Conservation (phyloP, 768 basidiomycete species). For the Thelephora ganbajun region DNA sequence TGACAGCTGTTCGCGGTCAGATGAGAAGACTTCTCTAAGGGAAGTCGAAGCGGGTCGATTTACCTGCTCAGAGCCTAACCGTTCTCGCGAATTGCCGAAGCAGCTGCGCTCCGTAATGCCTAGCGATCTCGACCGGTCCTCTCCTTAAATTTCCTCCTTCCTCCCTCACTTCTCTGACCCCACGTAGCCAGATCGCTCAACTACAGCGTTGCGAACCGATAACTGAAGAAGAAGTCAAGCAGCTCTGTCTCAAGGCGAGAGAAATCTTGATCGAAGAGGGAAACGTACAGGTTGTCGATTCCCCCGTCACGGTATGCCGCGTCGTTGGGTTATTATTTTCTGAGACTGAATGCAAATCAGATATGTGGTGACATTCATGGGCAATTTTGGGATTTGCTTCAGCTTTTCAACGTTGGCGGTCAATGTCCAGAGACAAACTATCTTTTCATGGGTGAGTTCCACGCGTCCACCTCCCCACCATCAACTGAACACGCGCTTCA, state of each 20-base stretch:
- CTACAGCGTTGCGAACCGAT: slow-evolving; percentile 89
- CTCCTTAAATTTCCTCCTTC: background rate
- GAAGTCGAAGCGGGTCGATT: too few species aligned
- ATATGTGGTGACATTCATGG: slow-evolving; percentile 96
- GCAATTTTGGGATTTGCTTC: slow-evolving; percentile 93
- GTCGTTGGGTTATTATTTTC: too few species aligned
- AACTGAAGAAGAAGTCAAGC: slow-evolving; percentile 90
- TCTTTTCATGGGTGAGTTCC: slow-evolving; percentile 78
- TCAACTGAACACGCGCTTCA: slow-evolving; percentile 5
- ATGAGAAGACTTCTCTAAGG: too few species aligned
- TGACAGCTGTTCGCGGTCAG: too few species aligned
- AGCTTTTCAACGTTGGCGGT: slow-evolving; percentile 88
- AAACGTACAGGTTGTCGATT: slow-evolving; percentile 92
- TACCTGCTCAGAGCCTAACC: too few species aligned
- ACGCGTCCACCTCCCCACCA: background rate
- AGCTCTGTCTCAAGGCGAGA: slow-evolving; percentile 87
- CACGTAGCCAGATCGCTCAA: slow-evolving; percentile 80
- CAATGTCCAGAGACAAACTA: slow-evolving; percentile 90
- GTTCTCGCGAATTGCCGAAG: too few species aligned
- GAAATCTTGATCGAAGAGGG: slow-evolving; percentile 97
- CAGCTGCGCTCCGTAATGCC: background rate
- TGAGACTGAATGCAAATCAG: slow-evolving; percentile 21
- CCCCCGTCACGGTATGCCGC: slow-evolving; percentile 67
- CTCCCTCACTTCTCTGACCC: background rate
- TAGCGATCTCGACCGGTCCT: background rate